phyloP scores from a whole-genome alignment of 768 basidiomycete species.

The Rhizopogon salebrosus region DNA sequence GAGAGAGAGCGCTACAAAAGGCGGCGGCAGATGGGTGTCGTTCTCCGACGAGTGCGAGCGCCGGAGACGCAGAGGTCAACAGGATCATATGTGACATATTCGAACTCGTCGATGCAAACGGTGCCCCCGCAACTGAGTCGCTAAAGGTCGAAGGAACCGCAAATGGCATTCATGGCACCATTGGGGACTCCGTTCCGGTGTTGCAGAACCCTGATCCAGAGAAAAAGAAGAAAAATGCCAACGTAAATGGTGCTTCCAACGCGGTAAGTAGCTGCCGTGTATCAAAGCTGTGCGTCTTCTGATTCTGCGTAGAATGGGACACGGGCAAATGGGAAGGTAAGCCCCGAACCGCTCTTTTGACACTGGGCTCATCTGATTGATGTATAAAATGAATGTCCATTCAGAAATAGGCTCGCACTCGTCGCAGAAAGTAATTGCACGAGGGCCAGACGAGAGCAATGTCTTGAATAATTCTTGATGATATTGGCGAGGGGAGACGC shows the following conservation, averaged over 20 bases:
- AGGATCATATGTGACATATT: constrained; percentile 30
- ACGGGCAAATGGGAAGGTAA: neutral
- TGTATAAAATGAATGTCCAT: neutral
- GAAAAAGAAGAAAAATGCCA: neutral
- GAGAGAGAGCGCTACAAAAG: constrained; percentile 40
- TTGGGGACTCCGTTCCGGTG: neutral
- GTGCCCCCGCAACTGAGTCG: neutral
- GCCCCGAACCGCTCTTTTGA: neutral
- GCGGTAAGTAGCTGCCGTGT: neutral
- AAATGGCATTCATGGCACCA: neutral
- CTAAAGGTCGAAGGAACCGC: too few relatives aligned
- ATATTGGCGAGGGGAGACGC: neutral
- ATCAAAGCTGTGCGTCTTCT: neutral
- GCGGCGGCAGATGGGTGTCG: constrained; percentile 23
- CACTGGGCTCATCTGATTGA: neutral
- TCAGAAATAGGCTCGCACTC: neutral
- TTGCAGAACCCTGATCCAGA: neutral
- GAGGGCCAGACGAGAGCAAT: too few relatives aligned
- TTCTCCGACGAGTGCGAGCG: constrained; percentile 22
- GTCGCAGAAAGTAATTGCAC: neutral
- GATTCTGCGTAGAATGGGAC: neutral
- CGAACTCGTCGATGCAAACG: constrained; percentile 8
- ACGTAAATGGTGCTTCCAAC: neutral
- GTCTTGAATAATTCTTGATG: neutral
- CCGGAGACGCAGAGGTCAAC: constrained; percentile 21